These are phyloP conservation scores for Phytomonas francai DNA, from an alignment of 208 protist genomes.

Conservation along the genomic window DNA sequence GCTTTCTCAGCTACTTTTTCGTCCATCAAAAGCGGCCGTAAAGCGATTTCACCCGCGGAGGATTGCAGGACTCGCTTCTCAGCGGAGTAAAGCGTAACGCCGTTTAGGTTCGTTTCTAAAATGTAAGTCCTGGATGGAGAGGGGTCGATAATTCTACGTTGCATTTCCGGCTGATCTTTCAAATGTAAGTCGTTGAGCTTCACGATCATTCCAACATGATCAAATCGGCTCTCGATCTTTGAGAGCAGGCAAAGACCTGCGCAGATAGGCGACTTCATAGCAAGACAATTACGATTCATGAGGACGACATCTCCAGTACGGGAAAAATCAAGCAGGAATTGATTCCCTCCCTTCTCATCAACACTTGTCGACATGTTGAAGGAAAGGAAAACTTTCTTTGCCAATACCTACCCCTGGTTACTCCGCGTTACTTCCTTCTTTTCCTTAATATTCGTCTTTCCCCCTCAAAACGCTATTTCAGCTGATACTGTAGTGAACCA, in stretches of 20 bases:
- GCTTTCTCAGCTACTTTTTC: constrained; percentile 4
- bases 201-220: constrained; percentile 77
- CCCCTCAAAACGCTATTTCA: too few relatives aligned
- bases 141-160: constrained; percentile 4
- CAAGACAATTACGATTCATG: constrained; percentile 72
- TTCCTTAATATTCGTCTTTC: too few relatives aligned
- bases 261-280: constrained; percentile 59
- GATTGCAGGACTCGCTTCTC: constrained; percentile 53
- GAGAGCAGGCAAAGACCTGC: constrained; percentile 57
- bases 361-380: background rate
- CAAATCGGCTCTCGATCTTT: constrained; percentile 73
- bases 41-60: constrained; percentile 44
- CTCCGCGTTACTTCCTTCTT: too few relatives aligned
- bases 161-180: constrained; percentile 17
- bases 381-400: too few relatives aligned
- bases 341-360: background rate
- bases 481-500: background rate
- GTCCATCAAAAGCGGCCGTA: constrained; percentile 27
- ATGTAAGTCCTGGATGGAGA: constrained; percentile 77
- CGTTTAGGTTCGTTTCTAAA: constrained; percentile 68
- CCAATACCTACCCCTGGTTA: too few relatives aligned
- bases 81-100: constrained; percentile 55
- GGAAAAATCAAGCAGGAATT: constrained; percentile 8
- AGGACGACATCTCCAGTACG: constrained; percentile 69
- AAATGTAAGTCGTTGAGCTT: constrained; percentile 42